phyloP scores from a whole-genome alignment of 2,329 filamentous ascomycete genomes.

The Neonectria magnoliae region DNA sequence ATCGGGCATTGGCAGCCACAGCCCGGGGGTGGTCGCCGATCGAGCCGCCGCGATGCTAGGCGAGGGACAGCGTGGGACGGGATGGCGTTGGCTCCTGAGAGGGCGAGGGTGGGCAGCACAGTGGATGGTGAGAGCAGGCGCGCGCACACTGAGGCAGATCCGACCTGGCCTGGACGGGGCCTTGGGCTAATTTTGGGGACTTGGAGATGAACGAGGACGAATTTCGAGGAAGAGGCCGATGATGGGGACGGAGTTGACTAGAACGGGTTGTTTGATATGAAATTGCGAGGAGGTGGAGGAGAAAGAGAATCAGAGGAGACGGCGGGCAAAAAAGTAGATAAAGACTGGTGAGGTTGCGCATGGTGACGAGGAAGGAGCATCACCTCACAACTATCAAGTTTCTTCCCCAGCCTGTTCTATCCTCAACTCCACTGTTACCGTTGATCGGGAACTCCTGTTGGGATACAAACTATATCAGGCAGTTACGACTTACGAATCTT shows the following conservation, averaged over 20 bases:
- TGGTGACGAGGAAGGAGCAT: constrained; percentile 12
- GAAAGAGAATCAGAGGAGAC: not conserved
- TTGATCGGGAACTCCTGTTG: constrained; percentile 22
- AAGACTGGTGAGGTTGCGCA: constrained; percentile 14
- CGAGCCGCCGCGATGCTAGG: constrained; percentile 12
- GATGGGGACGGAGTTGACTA: constrained; percentile 1
- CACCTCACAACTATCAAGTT: constrained; percentile 13
- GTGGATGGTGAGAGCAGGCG: constrained; percentile 24
- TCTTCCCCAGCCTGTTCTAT: constrained; percentile 1
- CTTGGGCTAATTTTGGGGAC: constrained; percentile 23
- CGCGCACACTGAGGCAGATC: constrained; percentile 26
- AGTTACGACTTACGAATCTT: not conserved
- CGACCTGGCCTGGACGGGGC: constrained; percentile 7
- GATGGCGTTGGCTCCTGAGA: constrained; percentile 15
- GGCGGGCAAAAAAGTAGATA: constrained; percentile 19
- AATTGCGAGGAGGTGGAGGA: constrained; percentile 1
- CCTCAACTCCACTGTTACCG: not conserved
- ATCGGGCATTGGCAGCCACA: constrained; percentile 23
- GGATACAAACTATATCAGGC: not conserved
- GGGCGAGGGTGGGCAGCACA: constrained; percentile 10
- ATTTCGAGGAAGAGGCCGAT: constrained; percentile 2
- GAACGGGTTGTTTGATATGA: constrained; percentile 1
- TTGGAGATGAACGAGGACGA: constrained; percentile 16
- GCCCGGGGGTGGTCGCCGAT: constrained; percentile 17
- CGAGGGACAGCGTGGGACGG: constrained; percentile 16